A percentile compares a stretch with the other conserved stretches of the same genome.
These are phyloP conservation scores for Thielaviopsis ethacetica DNA, from an alignment of 2,329 filamentous ascomycete species.

Conservation along the genomic window DNA sequence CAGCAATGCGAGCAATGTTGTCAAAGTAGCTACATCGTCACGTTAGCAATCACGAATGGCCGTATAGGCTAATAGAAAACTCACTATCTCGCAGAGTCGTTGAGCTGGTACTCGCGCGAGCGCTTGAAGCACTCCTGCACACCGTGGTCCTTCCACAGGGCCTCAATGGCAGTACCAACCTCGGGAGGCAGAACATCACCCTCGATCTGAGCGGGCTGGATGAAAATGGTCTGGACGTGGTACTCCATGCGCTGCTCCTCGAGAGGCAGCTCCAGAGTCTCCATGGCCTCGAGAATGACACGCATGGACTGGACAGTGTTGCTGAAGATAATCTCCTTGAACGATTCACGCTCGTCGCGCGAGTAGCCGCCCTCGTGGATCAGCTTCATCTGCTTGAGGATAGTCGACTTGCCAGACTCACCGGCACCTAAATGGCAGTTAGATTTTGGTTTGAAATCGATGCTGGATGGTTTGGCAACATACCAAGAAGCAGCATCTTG, in stretches of 20 bases:
- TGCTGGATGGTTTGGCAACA: constrained; percentile 10
- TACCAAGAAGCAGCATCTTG: constrained; percentile 98
- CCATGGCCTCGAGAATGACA: constrained; percentile 53
- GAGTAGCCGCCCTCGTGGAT: constrained; percentile 99
- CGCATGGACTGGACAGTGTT: constrained; percentile 56
- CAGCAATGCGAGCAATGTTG: constrained; percentile 78
- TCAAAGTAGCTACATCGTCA: constrained; percentile 67
- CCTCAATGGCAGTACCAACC: constrained; percentile 83
- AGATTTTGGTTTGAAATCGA: background rate
- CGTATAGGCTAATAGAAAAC: constrained; percentile 22
- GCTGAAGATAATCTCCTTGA: constrained; percentile 57
- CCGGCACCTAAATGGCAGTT: constrained; percentile 53
- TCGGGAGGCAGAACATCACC: constrained; percentile 87
- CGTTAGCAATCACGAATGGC: constrained; percentile 19
- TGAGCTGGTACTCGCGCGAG: constrained; percentile 88
- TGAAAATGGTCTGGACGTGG: constrained; percentile 96
- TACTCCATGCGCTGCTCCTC: constrained; percentile 90
- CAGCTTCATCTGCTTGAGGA: constrained; percentile 99
- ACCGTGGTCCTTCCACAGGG: constrained; percentile 81
- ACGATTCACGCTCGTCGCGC: constrained; percentile 60
- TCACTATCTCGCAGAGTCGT: constrained; percentile 91
- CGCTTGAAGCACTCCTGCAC: constrained; percentile 93
- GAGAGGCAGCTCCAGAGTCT: constrained; percentile 59
- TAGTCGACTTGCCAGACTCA: constrained; percentile 85
- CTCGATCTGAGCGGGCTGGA: constrained; percentile 94